These are phyloP conservation scores for Pilobolus umbonatus DNA, from an alignment of 192 early-diverging fungal genomes.

Conservation along the genomic window DNA sequence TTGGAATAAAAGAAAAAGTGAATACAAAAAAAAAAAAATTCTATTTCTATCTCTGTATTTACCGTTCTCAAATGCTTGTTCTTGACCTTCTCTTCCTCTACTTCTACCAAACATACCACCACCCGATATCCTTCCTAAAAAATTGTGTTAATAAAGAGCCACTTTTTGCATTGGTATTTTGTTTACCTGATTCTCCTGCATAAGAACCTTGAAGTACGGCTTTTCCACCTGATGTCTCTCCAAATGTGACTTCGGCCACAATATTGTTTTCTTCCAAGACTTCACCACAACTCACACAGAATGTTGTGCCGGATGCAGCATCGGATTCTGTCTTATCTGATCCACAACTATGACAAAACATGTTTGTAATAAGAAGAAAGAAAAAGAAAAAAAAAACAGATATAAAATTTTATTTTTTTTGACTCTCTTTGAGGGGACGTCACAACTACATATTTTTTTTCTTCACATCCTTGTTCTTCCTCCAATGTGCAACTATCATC, in stretches of 20 bases:
- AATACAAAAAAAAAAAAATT: background rate
- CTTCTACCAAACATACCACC: conserved; percentile 41
- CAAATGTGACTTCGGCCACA: conserved; percentile 88
- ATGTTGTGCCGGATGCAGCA: conserved; percentile 15
- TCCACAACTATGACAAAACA: conserved; percentile 27
- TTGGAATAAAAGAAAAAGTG: background rate
- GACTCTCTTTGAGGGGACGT: too few species aligned
- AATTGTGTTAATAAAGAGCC: background rate
- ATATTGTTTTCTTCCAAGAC: conserved; percentile 93
- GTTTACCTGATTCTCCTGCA: conserved; percentile 30
- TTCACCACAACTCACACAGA: conserved; percentile 39
- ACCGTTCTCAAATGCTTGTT: conserved; percentile 62
- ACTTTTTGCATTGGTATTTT: background rate
- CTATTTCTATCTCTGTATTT: background rate
- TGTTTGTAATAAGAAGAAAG: too few species aligned
- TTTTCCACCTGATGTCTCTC: conserved; percentile 80
- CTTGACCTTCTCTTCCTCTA: conserved; percentile 58
- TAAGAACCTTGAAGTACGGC: conserved; percentile 73
- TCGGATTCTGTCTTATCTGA: conserved; percentile 22
- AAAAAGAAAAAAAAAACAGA: background rate
- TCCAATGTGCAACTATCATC: too few species aligned
- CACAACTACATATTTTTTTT: too few species aligned
- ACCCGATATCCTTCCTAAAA: conserved; percentile 37
- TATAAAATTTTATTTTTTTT: too few species aligned
- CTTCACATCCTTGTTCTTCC: too few species aligned